A percentile compares a stretch with the other conserved stretches of the same genome.
These are phyloP conservation scores for Lomentospora prolificans DNA, from an alignment of 2,329 filamentous ascomycete species.

Conservation along the genomic window DNA sequence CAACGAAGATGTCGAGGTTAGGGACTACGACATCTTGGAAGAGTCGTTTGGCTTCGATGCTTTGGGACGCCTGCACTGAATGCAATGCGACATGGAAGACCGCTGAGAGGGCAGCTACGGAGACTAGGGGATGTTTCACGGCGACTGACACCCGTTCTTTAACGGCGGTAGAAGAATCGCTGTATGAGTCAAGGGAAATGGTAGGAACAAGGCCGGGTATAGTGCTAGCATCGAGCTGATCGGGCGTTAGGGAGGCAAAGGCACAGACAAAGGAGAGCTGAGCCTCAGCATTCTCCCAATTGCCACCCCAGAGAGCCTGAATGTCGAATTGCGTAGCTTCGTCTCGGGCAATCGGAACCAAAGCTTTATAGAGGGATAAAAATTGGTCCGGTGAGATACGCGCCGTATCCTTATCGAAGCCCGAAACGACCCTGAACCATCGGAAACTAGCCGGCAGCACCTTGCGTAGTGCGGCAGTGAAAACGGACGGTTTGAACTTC, in stretches of 20 bases:
- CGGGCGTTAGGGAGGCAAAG: slow-evolving; percentile 65
- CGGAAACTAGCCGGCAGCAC: slow-evolving; percentile 53
- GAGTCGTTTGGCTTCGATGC: slow-evolving; percentile 51
- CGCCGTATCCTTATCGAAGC: slow-evolving; percentile 72
- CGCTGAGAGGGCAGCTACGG: slow-evolving; percentile 68
- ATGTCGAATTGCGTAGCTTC: slow-evolving; percentile 56
- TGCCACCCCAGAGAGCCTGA: slow-evolving; percentile 80
- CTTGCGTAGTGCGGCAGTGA: slow-evolving; percentile 55
- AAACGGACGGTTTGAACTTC: slow-evolving; percentile 38
- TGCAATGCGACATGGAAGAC: slow-evolving; percentile 57
- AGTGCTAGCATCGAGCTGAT: slow-evolving; percentile 72
- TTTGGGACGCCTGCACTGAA: slow-evolving; percentile 51
- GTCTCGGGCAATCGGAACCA: slow-evolving; percentile 62
- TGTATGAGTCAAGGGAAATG: slow-evolving; percentile 55
- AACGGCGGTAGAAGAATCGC: slow-evolving; percentile 36
- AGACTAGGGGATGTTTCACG: slow-evolving; percentile 78
- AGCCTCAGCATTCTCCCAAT: slow-evolving; percentile 77
- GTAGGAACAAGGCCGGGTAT: slow-evolving; percentile 75
- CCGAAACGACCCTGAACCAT: slow-evolving; percentile 63
- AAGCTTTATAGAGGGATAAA: slow-evolving; percentile 65
- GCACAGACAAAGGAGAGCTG: slow-evolving; percentile 91
- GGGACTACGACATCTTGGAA: slow-evolving; percentile 60
- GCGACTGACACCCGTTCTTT: slow-evolving; percentile 49
- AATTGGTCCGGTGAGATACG: slow-evolving; percentile 74
- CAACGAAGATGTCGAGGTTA: slow-evolving; percentile 69